These are phyloP conservation scores for Colletotrichum sp. DNA, from an alignment of 2,329 filamentous ascomycete genomes.

Conservation along the genomic window DNA sequence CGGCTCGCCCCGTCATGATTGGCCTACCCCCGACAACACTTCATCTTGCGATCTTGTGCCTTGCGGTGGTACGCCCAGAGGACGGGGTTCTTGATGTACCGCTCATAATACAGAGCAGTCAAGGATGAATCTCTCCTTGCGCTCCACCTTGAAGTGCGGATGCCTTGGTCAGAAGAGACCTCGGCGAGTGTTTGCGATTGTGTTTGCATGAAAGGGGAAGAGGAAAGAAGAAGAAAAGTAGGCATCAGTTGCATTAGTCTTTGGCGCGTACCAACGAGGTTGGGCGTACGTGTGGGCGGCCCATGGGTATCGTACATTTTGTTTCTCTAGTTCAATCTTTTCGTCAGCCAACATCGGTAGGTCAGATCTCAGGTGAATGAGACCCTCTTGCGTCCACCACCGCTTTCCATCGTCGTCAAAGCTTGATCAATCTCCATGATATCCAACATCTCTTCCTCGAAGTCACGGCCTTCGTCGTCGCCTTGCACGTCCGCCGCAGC, in stretches of 20 bases:
- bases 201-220: background rate
- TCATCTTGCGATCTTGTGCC: constrained; percentile 25
- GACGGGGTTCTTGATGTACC: constrained; percentile 56
- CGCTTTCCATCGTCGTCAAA: constrained; percentile 60
- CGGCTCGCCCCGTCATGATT: constrained; percentile 23
- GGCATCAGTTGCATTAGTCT: constrained; percentile 9
- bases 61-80: constrained; percentile 7
- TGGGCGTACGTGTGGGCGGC: background rate
- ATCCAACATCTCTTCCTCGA: constrained; percentile 67
- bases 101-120: constrained; percentile 79
- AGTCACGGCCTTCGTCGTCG: constrained; percentile 55
- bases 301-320: constrained; percentile 45
- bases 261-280: background rate
- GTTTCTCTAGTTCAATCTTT: constrained; percentile 17
- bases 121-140: constrained; percentile 78
- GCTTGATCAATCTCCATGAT: constrained; percentile 70
- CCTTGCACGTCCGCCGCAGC: constrained; percentile 58
- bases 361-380: constrained; percentile 47
- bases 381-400: constrained; percentile 54
- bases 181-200: background rate
- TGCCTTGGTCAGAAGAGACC: background rate
- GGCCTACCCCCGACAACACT: constrained; percentile 14
- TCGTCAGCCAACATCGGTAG: constrained; percentile 16
- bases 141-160: constrained; percentile 78
- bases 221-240: background rate